Percentiles rank a stretch among this genome's conserved stretches.
These are phyloP conservation scores for Cyclotella cryptica DNA, from an alignment of 108 stramenopile species.

Conservation along the genomic window DNA sequence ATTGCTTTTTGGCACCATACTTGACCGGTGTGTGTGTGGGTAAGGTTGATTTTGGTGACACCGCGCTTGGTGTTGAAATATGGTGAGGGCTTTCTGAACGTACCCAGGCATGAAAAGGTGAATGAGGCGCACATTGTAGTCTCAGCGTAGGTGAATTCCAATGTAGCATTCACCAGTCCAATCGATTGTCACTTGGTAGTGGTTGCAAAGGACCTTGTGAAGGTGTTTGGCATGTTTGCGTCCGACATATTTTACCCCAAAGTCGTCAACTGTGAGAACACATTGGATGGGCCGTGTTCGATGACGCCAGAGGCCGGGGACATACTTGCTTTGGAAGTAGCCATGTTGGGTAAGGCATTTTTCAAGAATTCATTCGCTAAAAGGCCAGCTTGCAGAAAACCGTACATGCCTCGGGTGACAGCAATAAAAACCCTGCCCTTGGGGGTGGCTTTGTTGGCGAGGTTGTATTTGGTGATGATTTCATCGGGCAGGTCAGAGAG, in stretches of 20 bases:
- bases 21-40: background rate
- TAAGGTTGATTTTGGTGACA: background rate
- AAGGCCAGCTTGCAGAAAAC: too few species aligned
- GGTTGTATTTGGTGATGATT: too few species aligned
- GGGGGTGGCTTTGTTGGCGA: conserved; percentile 6
- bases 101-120: conserved; percentile 19
- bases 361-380: too few species aligned
- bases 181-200: conserved; percentile 5
- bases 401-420: too few species aligned
- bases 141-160: background rate
- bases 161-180: conserved; percentile 10
- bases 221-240: background rate
- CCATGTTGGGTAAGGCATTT: background rate
- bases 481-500: too few species aligned
- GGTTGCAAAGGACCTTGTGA: background rate
- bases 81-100: background rate
- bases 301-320: too few species aligned
- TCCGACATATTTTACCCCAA: conserved; percentile 8
- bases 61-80: background rate
- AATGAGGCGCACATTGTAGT: background rate
- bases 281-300: background rate
- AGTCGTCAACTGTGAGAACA: conserved; percentile 1
- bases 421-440: conserved; percentile 22
- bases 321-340: too few species aligned
- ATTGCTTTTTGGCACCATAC: too few species aligned